These are phyloP conservation scores for Nidularia sp. DNA, from an alignment of 768 basidiomycete species.

Conservation along the genomic window DNA sequence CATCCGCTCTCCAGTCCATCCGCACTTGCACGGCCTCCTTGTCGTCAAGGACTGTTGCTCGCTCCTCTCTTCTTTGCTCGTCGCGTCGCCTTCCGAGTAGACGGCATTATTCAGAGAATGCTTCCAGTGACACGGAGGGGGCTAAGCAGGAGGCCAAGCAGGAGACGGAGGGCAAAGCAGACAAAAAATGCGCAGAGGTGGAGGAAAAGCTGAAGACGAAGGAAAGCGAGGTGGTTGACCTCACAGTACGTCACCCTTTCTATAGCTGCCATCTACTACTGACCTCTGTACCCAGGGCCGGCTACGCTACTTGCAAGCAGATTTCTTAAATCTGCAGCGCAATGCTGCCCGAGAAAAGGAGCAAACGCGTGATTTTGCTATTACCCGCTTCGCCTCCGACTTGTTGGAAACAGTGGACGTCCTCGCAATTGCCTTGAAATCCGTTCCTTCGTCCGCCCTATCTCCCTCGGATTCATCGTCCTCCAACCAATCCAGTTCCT, in stretches of 20 bases:
- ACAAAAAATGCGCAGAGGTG: conserved; percentile 21
- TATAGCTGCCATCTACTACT: neutral
- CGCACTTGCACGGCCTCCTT: conserved; percentile 58
- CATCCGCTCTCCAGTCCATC: conserved; percentile 46
- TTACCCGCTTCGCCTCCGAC: conserved; percentile 86
- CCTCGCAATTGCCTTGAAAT: conserved; percentile 77
- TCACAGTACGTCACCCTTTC: conserved; percentile 56
- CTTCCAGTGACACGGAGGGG: conserved; percentile 23
- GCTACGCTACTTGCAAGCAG: conserved; percentile 88
- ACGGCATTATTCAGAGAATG: conserved; percentile 59
- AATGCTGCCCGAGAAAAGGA: conserved; percentile 89
- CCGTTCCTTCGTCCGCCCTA: conserved; percentile 56
- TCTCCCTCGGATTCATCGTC: conserved; percentile 16
- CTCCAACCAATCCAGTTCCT: conserved; percentile 21
- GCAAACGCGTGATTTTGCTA: conserved; percentile 91
- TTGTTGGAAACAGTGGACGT: conserved; percentile 90
- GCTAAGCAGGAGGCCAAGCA: conserved; percentile 15
- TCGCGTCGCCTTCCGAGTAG: conserved; percentile 17
- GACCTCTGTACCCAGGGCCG: conserved; percentile 55
- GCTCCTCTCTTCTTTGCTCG: conserved; percentile 24
- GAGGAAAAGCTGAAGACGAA: conserved; percentile 72
- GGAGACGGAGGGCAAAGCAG: conserved; percentile 20
- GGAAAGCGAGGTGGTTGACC: conserved; percentile 76
- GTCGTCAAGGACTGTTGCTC: conserved; percentile 43
- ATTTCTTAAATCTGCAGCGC: conserved; percentile 92